phyloP scores from a whole-genome alignment of 2,329 filamentous ascomycete genomes.

The Botrytis byssoidea region DNA sequence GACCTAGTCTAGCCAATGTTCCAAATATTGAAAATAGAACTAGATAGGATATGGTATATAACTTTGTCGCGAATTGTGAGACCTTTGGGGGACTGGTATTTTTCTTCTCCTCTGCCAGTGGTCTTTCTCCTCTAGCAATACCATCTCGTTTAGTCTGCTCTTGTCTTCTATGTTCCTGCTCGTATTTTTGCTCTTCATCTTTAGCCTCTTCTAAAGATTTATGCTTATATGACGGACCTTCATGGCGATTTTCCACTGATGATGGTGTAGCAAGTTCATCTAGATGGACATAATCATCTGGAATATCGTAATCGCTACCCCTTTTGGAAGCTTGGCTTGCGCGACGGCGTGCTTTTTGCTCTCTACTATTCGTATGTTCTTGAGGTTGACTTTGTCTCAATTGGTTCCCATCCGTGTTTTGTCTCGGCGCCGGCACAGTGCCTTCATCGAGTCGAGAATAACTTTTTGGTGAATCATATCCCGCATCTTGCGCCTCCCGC shows the following conservation, averaged over 20 bases:
- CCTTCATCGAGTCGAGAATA: slow-evolving; percentile 46
- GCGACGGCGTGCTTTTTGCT: neutral
- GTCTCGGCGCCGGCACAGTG: slow-evolving; percentile 46
- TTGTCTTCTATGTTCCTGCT: slow-evolving; percentile 22
- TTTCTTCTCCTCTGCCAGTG: slow-evolving; percentile 21
- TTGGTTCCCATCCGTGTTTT: slow-evolving; percentile 42
- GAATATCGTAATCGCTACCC: slow-evolving; percentile 27
- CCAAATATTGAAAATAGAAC: slow-evolving; percentile 83
- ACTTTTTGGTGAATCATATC: slow-evolving; percentile 42
- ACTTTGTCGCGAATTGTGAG: slow-evolving; percentile 53
- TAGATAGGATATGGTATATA: slow-evolving; percentile 78
- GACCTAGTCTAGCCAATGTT: slow-evolving; percentile 76
- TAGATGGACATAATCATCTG: slow-evolving; percentile 43
- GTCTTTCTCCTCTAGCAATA: slow-evolving; percentile 14
- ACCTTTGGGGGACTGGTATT: slow-evolving; percentile 34
- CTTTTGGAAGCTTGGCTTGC: slow-evolving; percentile 15
- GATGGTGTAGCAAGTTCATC: slow-evolving; percentile 46
- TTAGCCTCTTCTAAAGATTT: slow-evolving; percentile 43
- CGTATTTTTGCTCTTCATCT: slow-evolving; percentile 27
- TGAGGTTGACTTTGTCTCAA: slow-evolving; percentile 41
- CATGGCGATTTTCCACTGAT: slow-evolving; percentile 46
- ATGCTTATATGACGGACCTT: slow-evolving; percentile 41
- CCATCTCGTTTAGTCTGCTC: slow-evolving; percentile 16
- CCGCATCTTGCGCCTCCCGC: slow-evolving; percentile 2
- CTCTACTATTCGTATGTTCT: slow-evolving; percentile 32